Evolutionary conservation across 2,329 filamentous ascomycete genomes (phyloP), one percentile per base, ranked within the genome.

Genomic region (Tolypocladium nubicola): DNA sequence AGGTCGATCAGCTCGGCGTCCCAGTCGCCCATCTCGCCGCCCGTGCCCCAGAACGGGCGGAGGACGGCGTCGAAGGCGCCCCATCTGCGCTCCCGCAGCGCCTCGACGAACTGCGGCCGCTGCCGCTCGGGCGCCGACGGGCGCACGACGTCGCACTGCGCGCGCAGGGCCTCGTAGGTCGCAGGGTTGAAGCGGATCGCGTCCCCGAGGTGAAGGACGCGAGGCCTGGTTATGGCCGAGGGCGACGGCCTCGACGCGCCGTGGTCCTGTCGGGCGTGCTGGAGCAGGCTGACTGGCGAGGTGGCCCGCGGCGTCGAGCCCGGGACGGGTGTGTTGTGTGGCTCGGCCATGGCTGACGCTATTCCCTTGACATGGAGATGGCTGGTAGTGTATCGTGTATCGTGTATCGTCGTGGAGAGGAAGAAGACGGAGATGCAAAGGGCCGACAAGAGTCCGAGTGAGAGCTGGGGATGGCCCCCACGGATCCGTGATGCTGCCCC

Each of bases 171-270:
- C 38, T 68, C 68, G 62, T 78, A 79, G 0, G 76, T 78, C 1
- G 71, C 67, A 0, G 70, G 74, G 61, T 81, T 80, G 68, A 79
- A 80, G 61, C 73, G 73, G 58, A 79, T 69, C 10, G 76, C 73
- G 66, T 92, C 89, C 61, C 89, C 90, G 70, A 90, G 85, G 73
- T 86, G 87, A 63, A 95, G 81, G 59, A 94, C 85, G 61, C 85
- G 80, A 50, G 71, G 76, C 59, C 70, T 77, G 19, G 61, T n/a
- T n/a, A n/a, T 58, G 7, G 63, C 61, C 3, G 63, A 47, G 0
- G 66, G 54, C 2, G 50, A 52, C 21, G 59, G 57, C 53, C 65
- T 59, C 43, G 66, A 56, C 52, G 67, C 53, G 65, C 63, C 7
- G 64, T 58, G 53, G 63, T 55, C 43, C 63, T 60, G 26, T 30